A percentile compares a stretch with the other conserved stretches of the same genome.
phyloP scores from a whole-genome alignment of 2,329 filamentous ascomycete species.

The Thelonectria olida region DNA sequence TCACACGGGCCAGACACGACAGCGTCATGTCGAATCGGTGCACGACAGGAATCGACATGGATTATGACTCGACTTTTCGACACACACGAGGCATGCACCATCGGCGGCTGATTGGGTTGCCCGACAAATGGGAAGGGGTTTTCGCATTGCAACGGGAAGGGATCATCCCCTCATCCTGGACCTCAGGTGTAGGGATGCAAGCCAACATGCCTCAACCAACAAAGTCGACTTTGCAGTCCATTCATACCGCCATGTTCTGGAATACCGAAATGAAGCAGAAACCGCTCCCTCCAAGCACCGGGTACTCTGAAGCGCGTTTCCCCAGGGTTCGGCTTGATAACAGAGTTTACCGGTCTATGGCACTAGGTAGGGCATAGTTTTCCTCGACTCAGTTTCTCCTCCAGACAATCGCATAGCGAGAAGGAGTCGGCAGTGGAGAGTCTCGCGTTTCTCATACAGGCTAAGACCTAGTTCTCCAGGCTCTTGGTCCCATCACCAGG shows the following conservation, averaged over 20 bases:
- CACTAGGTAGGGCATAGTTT: too few species aligned
- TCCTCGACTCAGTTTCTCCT: neutral
- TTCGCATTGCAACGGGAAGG: neutral
- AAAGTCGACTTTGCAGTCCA: too few species aligned
- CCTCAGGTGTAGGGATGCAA: neutral
- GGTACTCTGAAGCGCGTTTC: too few species aligned
- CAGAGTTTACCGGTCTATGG: too few species aligned
- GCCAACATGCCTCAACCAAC: neutral
- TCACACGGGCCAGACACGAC: neutral
- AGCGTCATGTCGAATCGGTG: neutral
- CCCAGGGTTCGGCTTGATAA: too few species aligned
- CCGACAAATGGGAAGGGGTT: neutral
- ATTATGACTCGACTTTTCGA: constrained; percentile 10
- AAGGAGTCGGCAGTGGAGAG: constrained; percentile 8
- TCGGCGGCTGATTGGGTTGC: neutral
- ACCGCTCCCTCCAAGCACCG: too few species aligned
- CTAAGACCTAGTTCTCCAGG: constrained; percentile 7
- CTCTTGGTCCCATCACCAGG: constrained; percentile 1
- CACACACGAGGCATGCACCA: neutral
- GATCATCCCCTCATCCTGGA: constrained; percentile 7
- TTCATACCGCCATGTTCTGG: too few species aligned
- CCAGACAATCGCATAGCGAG: neutral
- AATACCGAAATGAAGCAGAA: too few species aligned
- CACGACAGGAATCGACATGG: neutral
- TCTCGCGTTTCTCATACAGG: neutral